phyloP scores from a whole-genome alignment of 2,329 filamentous ascomycete species.

The Ascochyta fabae region DNA sequence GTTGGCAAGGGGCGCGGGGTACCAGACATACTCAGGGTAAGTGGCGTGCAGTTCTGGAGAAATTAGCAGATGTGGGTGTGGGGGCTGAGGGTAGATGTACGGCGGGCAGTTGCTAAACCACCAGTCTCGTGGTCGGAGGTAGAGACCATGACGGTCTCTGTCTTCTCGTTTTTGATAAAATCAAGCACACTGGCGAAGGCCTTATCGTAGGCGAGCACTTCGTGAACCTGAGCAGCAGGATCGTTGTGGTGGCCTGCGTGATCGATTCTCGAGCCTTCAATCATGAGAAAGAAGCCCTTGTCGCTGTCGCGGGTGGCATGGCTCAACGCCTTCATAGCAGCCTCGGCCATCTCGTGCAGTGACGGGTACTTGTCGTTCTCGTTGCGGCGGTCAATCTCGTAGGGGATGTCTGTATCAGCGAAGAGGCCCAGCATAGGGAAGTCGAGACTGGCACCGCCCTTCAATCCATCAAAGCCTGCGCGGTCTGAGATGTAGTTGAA shows the following conservation, averaged over 20 bases:
- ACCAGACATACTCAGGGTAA: slow-evolving; percentile 79
- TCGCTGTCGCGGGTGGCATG: slow-evolving; percentile 83
- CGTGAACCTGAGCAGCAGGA: slow-evolving; percentile 67
- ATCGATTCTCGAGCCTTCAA: slow-evolving; percentile 94
- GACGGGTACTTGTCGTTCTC: slow-evolving; percentile 84
- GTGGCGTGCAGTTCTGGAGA: slow-evolving; percentile 61
- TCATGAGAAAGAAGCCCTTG: slow-evolving; percentile 98
- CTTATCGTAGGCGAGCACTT: slow-evolving; percentile 94
- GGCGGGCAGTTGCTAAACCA: slow-evolving; percentile 81
- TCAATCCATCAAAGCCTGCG: slow-evolving; percentile 75
- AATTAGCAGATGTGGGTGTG: slow-evolving; percentile 16
- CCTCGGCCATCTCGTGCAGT: slow-evolving; percentile 86
- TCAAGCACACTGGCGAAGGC: slow-evolving; percentile 83
- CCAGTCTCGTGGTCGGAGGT: slow-evolving; percentile 98
- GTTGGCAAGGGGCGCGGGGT: slow-evolving; percentile 80
- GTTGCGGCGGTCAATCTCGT: slow-evolving; percentile 86
- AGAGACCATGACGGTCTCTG: slow-evolving; percentile 80
- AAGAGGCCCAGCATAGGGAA: slow-evolving; percentile 88
- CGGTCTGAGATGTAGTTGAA: slow-evolving; percentile 80
- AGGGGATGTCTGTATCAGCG: slow-evolving; percentile 82
- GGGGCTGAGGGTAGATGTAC: slow-evolving; percentile 53
- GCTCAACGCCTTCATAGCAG: slow-evolving; percentile 79
- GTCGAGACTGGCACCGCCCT: slow-evolving; percentile 69
- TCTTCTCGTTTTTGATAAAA: slow-evolving; percentile 77
- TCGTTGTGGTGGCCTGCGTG: slow-evolving; percentile 77